Evolutionary conservation across 164 flowering plant genomes (phyloP).

Genomic region (Cinnamomum micranthum): DNA sequence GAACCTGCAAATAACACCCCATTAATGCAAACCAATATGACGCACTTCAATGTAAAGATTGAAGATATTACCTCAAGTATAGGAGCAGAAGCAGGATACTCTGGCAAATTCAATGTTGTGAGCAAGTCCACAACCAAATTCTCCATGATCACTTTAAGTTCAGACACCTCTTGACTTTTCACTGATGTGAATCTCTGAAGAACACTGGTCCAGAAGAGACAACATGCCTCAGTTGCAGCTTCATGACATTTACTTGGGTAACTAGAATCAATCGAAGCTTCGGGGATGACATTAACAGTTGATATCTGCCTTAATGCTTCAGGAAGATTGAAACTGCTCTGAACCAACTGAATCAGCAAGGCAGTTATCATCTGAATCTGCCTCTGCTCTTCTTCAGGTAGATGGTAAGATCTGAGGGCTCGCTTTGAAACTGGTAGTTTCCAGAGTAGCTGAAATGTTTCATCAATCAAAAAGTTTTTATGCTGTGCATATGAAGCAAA

Average conservation of each 20-base stretch:
- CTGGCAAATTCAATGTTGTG: constrained; percentile 81
- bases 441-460: constrained; percentile 72
- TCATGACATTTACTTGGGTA: constrained; percentile 69
- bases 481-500: constrained; percentile 79
- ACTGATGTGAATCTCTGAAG: constrained; percentile 73
- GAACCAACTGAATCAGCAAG: constrained; percentile 86
- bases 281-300: constrained; percentile 43
- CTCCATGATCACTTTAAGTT: constrained; percentile 73
- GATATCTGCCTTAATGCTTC: constrained; percentile 49
- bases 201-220: constrained; percentile 87
- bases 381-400: constrained; percentile 91
- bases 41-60: not conserved
- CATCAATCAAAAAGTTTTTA: constrained; percentile 72
- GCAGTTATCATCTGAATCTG: constrained; percentile 97
- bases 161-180: constrained; percentile 72
- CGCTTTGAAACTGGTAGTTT: constrained; percentile 83
- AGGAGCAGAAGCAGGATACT: constrained; percentile 89
- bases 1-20: constrained; percentile 58
- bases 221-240: constrained; percentile 74
- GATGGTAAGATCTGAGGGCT: constrained; percentile 70
- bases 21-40: constrained; percentile 20
- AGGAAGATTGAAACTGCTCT: constrained; percentile 72
- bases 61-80: constrained; percentile 63
- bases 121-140: constrained; percentile 84
- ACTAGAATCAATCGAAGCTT: constrained; percentile 51